Evolutionary conservation across 768 basidiomycete genomes (phyloP), one percentile per base, ranked within the genome.

Genomic region (Leccinum olivaceopallidum): DNA sequence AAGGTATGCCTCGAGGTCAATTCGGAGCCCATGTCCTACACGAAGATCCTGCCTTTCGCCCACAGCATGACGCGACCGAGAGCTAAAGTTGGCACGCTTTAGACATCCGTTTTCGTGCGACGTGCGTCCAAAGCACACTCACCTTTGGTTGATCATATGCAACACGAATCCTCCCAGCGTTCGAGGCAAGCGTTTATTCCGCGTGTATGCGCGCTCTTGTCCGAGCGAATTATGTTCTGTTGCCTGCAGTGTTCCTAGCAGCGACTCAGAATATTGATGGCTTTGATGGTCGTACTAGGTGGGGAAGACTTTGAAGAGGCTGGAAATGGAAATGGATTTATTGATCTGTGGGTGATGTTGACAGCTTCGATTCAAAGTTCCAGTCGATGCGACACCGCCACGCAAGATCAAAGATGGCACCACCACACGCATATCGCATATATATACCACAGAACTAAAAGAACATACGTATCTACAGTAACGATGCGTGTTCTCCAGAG

Each of bases 381-480:
- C 28, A 28, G 28, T 28, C 28, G 28, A 32, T 34, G 32, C 12
- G 32, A 34, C 32, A 5, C 32, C 12, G 32, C 32, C 32, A 34
- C 32, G 12, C 32, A 12, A 6, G 6, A 34, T 34, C 34, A 34
- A 2, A 14, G 36, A 39, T 39, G 16, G 16, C 24, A 36, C 24
- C n/a, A 20, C n/a, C 13, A n/a, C 34, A 37, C 26, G 36, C 18
- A 39, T 22, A 36, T 39, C 34, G 14, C 24, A 36, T 7, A 4
- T 20, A 34, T 16, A 22, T 26, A n/a, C 56, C 32, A 36, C 28
- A 28, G 24, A 7, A 18, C 39, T 51, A 13, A 26, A 42, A 44
- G 10, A 14, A 60, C 48, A 53, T 28, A 37, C 44, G n/a, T 52
- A 55, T 47, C 52, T 47, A 58, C 51, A 42, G 34, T 20, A 36